These are phyloP conservation scores for Solidago caesia DNA, from an alignment of 129 eudicot genomes.

Conservation along the genomic window DNA sequence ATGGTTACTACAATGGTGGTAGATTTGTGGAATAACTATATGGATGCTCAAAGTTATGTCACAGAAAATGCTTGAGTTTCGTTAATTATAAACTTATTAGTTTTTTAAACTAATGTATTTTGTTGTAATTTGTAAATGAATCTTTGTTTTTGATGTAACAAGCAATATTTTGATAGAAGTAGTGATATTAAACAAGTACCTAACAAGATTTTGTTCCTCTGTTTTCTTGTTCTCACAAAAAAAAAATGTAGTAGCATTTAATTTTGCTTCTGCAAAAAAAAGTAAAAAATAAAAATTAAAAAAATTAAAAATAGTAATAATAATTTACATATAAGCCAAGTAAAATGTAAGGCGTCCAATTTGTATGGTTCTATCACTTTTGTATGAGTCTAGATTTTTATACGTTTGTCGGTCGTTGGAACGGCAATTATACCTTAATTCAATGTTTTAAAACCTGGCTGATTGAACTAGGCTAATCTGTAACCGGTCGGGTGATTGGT, in stretches of 20 bases:
- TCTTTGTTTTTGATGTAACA: background rate
- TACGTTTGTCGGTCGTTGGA: background rate
- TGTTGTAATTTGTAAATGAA: background rate
- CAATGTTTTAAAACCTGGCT: no score
- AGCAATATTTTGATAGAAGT: background rate
- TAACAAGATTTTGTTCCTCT: background rate
- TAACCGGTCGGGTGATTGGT: no score
- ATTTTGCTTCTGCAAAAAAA: background rate
- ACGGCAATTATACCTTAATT: no score
- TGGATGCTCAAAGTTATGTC: slow-evolving; percentile 47
- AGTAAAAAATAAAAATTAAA: no score
- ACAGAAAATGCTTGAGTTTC: slow-evolving; percentile 41
- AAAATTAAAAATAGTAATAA: background rate
- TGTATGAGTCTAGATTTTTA: no score
- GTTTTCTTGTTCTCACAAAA: background rate
- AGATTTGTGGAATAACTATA: slow-evolving; percentile 51
- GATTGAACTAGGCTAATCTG: no score
- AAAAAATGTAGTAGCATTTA: background rate
- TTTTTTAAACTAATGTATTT: background rate
- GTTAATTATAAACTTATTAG: slow-evolving; percentile 11
- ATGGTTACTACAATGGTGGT: slow-evolving; percentile 39
- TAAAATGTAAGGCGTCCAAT: background rate
- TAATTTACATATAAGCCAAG: background rate
- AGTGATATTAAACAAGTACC: background rate
- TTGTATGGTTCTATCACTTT: background rate